Evolutionary conservation across 2,329 filamentous ascomycete species (phyloP), one percentile per base, ranked within the genome.

Genomic region (Fusarium hostae): DNA sequence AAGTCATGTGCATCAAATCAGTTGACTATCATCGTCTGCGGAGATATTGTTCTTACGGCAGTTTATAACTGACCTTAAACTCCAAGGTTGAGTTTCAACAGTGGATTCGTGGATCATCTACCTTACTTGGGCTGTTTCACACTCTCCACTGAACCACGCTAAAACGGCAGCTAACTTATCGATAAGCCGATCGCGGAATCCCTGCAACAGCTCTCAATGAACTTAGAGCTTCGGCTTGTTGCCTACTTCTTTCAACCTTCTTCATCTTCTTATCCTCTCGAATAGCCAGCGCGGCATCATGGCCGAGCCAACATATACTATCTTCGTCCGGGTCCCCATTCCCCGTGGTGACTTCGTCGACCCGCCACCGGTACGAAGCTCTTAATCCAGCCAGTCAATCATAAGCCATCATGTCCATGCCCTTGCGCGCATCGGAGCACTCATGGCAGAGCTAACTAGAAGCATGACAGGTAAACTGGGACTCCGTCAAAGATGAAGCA

Each of bases 281-380:
- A 55, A 59, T 62, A 68, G 58, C 48, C 43, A 74, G 82, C 63
- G 22, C 57, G 56, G 35, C 41, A 76, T 28, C 62, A 84, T 84
- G 82, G 70, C 88, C 82, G 86, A 89, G 59, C 86, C 87, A 45
- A 85, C 81, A 39, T 91, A 89, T 79, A 97, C 93, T 18, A 91
- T 97, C 66, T 93, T 97, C 77, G 89, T 99, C 71, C 89, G 95
- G 70, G 88, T 98, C n/a, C 96, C 96, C 28, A 97, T 97, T 77
- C 89, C 92, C 39, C 89, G 96, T 62, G 92, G 92, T 43, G 90
- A 93, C 76, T 99, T 99, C 83, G 88, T 95, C 68, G 95, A 99
- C 81, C 96, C 96, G 63, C 92, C 94, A 50, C 91, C 92, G 72
- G 95, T 95, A 87, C 79, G 88, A 79, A 65, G 50, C 41, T 54